Evolutionary conservation across 257 asterid genomes (phyloP), one percentile per base, ranked within the genome.

Genomic region (Nicotiana otophora): DNA sequence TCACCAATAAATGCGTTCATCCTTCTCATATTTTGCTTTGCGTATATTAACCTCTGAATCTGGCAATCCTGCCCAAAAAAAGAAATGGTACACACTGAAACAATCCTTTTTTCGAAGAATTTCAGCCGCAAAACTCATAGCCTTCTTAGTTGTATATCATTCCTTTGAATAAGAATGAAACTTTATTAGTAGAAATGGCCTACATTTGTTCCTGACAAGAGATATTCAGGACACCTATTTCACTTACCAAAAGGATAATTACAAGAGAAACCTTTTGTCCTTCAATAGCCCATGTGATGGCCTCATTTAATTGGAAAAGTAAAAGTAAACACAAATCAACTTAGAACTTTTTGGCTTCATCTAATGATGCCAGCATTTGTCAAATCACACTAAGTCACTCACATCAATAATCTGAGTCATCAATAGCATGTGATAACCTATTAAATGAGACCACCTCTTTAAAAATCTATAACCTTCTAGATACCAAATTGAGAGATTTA

Each of bases 1-100:
- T 53, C 87, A 95, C 98, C 98, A 95, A 90, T 85, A 93, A 77
- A 93, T 84, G 51, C 97, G 85, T 36, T 93, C 98, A 77, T 81
- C 64, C 81, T 1, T 46, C 80, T 60, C 54, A 65, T 85, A 88
- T 5, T 84, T 28, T 34, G 87, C 86, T 75, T 61, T 46, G 39
- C 30, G 84, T 23, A 89, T 86, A 68, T 82, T 86, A 69, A 92
- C 53, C 77, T 89, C 94, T 30, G 95, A 89, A 82, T 86, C 66
- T 48, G 88, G 84, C 78, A 87, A 33, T 55, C 92, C 98, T 93
- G 93, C 79, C 81, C 82, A 84, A 85, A 86, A 88, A 83, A 33
- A 51, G 62, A 63, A 10, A 16, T 6, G 5, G 46, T 12, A 48
- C 5, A 48, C 66, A 62, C 17, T 51, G 42, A 74, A 23, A 48